These are phyloP conservation scores for Nigrospora oryzae DNA, from an alignment of 2,329 filamentous ascomycete species.

Conservation along the genomic window DNA sequence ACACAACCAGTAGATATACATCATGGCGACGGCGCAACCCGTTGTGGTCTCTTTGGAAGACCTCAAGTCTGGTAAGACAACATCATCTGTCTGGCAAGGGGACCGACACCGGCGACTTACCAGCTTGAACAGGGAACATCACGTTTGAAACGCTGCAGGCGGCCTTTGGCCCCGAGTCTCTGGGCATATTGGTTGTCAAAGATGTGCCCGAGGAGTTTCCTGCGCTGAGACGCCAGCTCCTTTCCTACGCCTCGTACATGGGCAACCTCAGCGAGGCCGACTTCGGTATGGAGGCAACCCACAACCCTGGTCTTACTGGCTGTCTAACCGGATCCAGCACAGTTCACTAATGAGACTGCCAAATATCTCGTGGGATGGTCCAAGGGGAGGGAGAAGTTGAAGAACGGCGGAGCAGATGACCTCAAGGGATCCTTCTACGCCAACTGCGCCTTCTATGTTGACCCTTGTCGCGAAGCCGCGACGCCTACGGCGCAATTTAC, in stretches of 20 bases:
- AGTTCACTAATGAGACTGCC: constrained; percentile 49
- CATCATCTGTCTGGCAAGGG: background rate
- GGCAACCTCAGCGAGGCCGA: constrained; percentile 67
- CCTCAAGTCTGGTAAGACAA: constrained; percentile 44
- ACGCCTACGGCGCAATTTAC: constrained; percentile 50
- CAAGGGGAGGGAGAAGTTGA: constrained; percentile 72
- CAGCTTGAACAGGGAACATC: constrained; percentile 45
- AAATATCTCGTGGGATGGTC: constrained; percentile 71
- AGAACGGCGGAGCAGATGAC: constrained; percentile 69
- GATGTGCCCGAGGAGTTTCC: constrained; percentile 68
- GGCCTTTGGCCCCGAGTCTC: constrained; percentile 82
- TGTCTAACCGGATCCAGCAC: constrained; percentile 25
- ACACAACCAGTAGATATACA: background rate
- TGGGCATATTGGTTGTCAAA: constrained; percentile 91
- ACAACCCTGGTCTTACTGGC: background rate
- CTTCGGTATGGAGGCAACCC: constrained; percentile 45
- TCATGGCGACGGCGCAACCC: constrained; percentile 43
- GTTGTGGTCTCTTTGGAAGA: constrained; percentile 55
- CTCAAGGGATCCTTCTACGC: constrained; percentile 80
- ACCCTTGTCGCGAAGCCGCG: constrained; percentile 53
- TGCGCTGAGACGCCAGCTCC: constrained; percentile 60
- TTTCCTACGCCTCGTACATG: constrained; percentile 85
- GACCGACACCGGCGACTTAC: background rate
- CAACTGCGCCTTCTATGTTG: constrained; percentile 71
- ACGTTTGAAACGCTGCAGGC: constrained; percentile 61